These are phyloP conservation scores for Eimeria acervulina DNA, from an alignment of 169 alveolate genomes.

Conservation along the genomic window DNA sequence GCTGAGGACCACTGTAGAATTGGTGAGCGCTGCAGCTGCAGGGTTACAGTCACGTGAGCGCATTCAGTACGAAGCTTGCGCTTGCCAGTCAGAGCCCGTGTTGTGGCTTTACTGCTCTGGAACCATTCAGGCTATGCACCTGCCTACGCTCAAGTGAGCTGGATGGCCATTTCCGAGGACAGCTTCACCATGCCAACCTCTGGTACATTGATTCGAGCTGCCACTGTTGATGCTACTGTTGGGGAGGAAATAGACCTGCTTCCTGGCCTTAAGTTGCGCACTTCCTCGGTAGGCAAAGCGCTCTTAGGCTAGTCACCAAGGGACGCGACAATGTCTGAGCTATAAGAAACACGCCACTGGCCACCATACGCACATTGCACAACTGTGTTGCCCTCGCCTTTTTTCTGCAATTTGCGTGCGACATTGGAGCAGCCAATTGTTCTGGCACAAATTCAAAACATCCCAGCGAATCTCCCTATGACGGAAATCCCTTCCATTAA, in stretches of 20 bases:
- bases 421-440: constrained; percentile 30
- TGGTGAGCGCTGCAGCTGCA: constrained; percentile 48
- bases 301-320: neutral
- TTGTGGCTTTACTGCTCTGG: constrained; percentile 4
- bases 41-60: neutral
- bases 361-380: neutral
- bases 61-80: neutral
- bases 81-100: neutral
- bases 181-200: constrained; percentile 41
- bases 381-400: neutral
- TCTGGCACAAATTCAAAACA: constrained; percentile 59
- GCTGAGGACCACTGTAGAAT: constrained; percentile 66
- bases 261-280: constrained; percentile 41
- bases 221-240: constrained; percentile 17
- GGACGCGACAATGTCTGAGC: neutral
- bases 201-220: constrained; percentile 28
- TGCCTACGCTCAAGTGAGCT: constrained; percentile 54
- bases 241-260: neutral
- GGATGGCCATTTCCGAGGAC: constrained; percentile 68
- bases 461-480: constrained; percentile 8
- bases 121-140: constrained; percentile 49
- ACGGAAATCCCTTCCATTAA: constrained; percentile 11
- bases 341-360: neutral
- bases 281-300: constrained; percentile 12
- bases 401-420: neutral